A percentile compares a stretch with the other conserved stretches of the same genome.
phyloP scores from a whole-genome alignment of 1,139 yeast species.

The Yamadazyma membranifaciens region DNA sequence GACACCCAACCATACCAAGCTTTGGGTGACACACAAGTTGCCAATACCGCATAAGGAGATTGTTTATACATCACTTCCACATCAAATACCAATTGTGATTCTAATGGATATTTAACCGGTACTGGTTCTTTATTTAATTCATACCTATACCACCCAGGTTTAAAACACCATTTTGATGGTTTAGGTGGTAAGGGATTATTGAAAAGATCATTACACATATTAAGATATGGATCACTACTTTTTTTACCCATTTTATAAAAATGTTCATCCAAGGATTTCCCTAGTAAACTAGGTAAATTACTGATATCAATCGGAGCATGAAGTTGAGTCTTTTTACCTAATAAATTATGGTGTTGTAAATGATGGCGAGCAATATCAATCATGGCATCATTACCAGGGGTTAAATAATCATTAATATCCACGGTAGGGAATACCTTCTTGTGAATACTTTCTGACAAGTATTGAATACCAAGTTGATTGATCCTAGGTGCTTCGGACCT shows the following conservation, averaged over 20 bases:
- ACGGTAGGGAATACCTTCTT: slow-evolving; percentile 56
- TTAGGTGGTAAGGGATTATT: slow-evolving; percentile 36
- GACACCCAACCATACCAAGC: slow-evolving; percentile 98
- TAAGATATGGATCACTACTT: slow-evolving; percentile 60
- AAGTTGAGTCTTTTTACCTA: slow-evolving; percentile 75
- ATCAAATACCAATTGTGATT: slow-evolving; percentile 76
- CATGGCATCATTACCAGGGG: slow-evolving; percentile 34
- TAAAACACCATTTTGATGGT: slow-evolving; percentile 56
- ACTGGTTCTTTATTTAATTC: slow-evolving; percentile 50
- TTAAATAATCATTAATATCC: slow-evolving; percentile 22
- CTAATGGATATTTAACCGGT: slow-evolving; percentile 64
- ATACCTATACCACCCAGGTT: slow-evolving; percentile 86
- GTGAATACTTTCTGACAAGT: slow-evolving; percentile 59
- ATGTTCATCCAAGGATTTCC: slow-evolving; percentile 76
- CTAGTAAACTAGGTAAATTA: slow-evolving; percentile 66
- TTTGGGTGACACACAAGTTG: slow-evolving; percentile 70
- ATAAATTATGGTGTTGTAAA: slow-evolving; percentile 59
- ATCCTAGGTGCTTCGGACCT: slow-evolving; percentile 45
- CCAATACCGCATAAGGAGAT: slow-evolving; percentile 74
- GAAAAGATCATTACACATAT: slow-evolving; percentile 42
- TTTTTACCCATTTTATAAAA: slow-evolving; percentile 68
- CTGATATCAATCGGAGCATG: slow-evolving; percentile 60
- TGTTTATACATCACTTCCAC: slow-evolving; percentile 82
- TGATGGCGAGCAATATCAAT: slow-evolving; percentile 62
- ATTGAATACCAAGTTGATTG: slow-evolving; percentile 67